Evolutionary conservation across 208 protist genomes (phyloP), one percentile per base, ranked within the genome.

Genomic region (Crithidia fasciculata): DNA sequence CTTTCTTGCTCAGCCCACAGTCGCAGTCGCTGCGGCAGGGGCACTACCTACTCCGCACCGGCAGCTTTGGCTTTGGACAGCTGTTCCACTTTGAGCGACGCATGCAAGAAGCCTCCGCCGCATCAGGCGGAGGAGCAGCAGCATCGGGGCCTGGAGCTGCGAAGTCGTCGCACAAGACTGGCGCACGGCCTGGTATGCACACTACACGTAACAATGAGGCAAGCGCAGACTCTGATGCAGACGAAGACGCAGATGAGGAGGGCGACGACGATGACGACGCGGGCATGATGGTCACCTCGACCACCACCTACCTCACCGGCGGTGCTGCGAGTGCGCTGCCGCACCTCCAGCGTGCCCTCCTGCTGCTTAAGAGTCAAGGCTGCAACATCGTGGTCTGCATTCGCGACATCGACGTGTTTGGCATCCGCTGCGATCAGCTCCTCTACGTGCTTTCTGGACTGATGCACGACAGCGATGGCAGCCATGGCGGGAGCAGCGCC

Each of bases 361-460:
- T 95, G 37, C 78, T 89, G 0, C 81, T 95, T 63, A 90, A 89
- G 64, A 82, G 76, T 47, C 69, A 89, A 60, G 84, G 74, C 15
- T 82, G 84, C 56, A 92, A 84, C 79, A 72, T 93, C 41, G 81
- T 95, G 12, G 75, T 93, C 54, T 93, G 88, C 63, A 80, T 95
- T 63, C 84, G 87, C 59, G 78, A 92, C 45, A 81, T 86, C 15
- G 91, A 95, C 60, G 75, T 82, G 16, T 95, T 95, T 77, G 87
- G 88, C 44, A 66, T 95, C 55, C 84, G 87, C 64, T 95, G 91
- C 69, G 91, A 95, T 74, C 88, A 92, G 59, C 80, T 95, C 2
- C 81, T 95, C 49, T 95, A 95, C 78, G 81, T 95, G 4, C 75
- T 95, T 15, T 89, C 91, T 3, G 91, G 91, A 9, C 85, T 95